Evolutionary conservation across 805 yeast genomes (phyloP).

Genomic region (Kurtzmaniella cleridarum): DNA sequence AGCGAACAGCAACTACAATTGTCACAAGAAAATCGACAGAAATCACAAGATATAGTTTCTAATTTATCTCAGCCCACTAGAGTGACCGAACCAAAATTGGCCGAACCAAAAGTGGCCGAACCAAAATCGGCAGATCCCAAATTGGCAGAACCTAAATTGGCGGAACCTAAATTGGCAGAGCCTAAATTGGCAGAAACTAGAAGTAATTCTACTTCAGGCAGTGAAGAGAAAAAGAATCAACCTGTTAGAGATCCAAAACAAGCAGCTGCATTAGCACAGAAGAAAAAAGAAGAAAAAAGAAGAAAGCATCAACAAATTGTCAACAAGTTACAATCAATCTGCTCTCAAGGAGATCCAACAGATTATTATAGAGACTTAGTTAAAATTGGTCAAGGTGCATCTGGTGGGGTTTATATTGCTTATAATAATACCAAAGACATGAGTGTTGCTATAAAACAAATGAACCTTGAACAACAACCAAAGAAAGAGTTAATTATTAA

Average conservation of each 20-base stretch:
- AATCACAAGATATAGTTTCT: slow-evolving; percentile 23
- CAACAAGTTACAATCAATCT: slow-evolving; percentile 65
- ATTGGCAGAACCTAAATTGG: slow-evolving; percentile 8
- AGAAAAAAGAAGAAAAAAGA: slow-evolving; percentile 75
- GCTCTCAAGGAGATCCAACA: slow-evolving; percentile 82
- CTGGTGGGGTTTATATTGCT: slow-evolving; percentile 95
- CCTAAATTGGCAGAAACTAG: too few relatives aligned
- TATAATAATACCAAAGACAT: slow-evolving; percentile 40
- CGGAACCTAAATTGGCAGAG: slow-evolving; percentile 5
- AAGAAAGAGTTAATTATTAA: slow-evolving; percentile 92
- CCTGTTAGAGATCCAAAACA: slow-evolving; percentile 47
- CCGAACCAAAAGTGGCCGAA: slow-evolving; percentile 13
- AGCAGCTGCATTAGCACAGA: slow-evolving; percentile 53
- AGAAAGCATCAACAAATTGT: slow-evolving; percentile 68
- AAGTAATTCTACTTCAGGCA: slow-evolving; percentile 1
- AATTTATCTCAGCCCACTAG: slow-evolving; percentile 24
- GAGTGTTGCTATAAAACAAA: slow-evolving; percentile 91
- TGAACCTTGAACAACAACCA: slow-evolving; percentile 92
- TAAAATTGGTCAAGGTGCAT: slow-evolving; percentile 97
- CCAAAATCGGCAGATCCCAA: slow-evolving; percentile 10
- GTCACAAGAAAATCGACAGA: slow-evolving; percentile 2
- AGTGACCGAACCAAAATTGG: slow-evolving; percentile 16
- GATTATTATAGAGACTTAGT: slow-evolving; percentile 59
- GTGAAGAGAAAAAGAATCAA: slow-evolving; percentile 16
- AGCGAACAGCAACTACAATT: slow-evolving; percentile 10